Evolutionary conservation across 805 yeast genomes (phyloP), one percentile per base, ranked within the genome.

Genomic region (Starmerella bacillaris): DNA sequence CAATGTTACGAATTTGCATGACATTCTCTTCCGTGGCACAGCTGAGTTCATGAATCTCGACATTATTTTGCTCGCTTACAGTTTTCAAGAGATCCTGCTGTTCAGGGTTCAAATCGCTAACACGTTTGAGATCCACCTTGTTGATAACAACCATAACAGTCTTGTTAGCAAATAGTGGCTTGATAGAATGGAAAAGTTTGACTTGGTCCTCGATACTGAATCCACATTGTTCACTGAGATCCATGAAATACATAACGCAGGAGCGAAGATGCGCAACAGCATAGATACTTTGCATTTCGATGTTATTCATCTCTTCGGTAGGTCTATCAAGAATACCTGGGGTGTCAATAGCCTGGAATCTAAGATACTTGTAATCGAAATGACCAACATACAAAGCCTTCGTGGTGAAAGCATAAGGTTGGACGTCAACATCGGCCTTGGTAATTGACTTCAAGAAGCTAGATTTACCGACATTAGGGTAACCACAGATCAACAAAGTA

Each of bases 271-370:
- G 98, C 22, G 98, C 98, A 66, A 89, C 83, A 42, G 98, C 98
- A 53, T 89, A 89, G 53, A 89, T 89, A 34, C 93, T 78, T 65
- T 89, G 99, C 98, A 89, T 89, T 65, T 89, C 99, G 59, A 89
- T 89, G 61, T 89, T 89, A 67, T 89, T 89, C 99, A 89, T 89
- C 57, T 89, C 98, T 60, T 89, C 99, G 30, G 95, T 83, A 41
- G 98, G 98, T 59, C 96, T 74, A 61, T 89, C 99, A 57, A 89
- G 67, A 51, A 89, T 84, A 65, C 99, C 99, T 22, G 99, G 98
- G 26, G 98, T 89, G 61, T 89, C 99, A 54, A 89, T 89, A 37
- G 96, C 98, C 65, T 89, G 99, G 66, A 89, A 89, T 54, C 99
- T 70, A 54, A 89, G 65, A 59, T 89, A 92, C 63, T 89, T 89